phyloP scores from a whole-genome alignment of 441 rosid species.

The Gossypium lobatum region DNA sequence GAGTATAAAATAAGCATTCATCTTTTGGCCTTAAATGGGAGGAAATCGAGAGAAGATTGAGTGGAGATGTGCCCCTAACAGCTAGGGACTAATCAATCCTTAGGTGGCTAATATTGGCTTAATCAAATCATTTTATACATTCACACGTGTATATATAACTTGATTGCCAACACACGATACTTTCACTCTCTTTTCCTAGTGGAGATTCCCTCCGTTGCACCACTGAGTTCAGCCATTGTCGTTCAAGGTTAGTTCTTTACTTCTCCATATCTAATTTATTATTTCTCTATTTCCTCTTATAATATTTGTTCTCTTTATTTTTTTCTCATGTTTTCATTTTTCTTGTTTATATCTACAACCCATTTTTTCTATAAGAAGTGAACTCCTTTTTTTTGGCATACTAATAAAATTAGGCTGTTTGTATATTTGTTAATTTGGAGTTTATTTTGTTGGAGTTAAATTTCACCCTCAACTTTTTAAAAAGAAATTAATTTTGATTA shows the following conservation, averaged over 20 bases:
- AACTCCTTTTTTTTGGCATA: no score
- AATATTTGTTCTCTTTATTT: background rate
- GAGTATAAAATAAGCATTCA: slow-evolving; percentile 1
- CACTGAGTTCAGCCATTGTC: background rate
- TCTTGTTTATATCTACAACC: background rate
- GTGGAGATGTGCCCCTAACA: slow-evolving; percentile 27
- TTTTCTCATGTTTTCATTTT: background rate
- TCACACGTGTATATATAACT: background rate
- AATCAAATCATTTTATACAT: background rate
- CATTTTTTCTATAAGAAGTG: no score
- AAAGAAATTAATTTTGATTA: no score
- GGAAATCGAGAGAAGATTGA: slow-evolving; percentile 24
- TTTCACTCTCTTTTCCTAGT: background rate
- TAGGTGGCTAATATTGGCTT: slow-evolving; percentile 19
- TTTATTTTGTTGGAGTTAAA: no score
- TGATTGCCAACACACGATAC: background rate
- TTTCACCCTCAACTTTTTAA: no score
- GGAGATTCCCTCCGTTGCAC: background rate
- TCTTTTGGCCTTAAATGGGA: slow-evolving; percentile 35
- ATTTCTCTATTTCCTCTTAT: background rate
- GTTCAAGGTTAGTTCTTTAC: slow-evolving; percentile 13
- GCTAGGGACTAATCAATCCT: slow-evolving; percentile 24
- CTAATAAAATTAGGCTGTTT: no score
- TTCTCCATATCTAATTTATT: background rate
- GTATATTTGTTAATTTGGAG: no score